A percentile compares a stretch with the other conserved stretches of the same genome.
Evolutionary conservation across 2,329 filamentous ascomycete genomes (phyloP).

Genomic region (Xylaria multiplex): DNA sequence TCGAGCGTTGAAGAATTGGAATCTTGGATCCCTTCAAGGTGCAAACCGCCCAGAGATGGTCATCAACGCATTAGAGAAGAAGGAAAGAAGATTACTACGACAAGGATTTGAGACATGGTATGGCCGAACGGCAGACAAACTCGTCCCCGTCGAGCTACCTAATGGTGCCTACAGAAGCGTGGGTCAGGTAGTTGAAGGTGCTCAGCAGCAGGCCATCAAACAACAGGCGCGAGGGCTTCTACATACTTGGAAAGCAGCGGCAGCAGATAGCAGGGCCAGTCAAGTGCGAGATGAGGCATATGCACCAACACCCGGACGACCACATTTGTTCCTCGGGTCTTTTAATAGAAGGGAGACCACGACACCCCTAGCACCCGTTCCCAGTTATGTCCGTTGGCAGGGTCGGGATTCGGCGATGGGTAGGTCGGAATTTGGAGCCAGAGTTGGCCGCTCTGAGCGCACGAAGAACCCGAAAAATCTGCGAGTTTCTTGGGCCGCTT

Average conservation of each 20-base stretch:
- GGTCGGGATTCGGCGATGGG: slow-evolving; percentile 42
- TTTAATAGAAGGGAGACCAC: slow-evolving; percentile 46
- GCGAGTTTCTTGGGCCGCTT: slow-evolving; percentile 48
- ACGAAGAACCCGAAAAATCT: slow-evolving; percentile 44
- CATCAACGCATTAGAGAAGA: slow-evolving; percentile 46
- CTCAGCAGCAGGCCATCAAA: slow-evolving; percentile 40
- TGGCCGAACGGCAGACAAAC: slow-evolving; percentile 44
- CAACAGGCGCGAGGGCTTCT: slow-evolving; percentile 40
- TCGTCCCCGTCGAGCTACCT: slow-evolving; percentile 43
- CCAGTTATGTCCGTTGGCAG: slow-evolving; percentile 41
- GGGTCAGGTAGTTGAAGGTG: slow-evolving; percentile 41
- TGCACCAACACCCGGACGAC: slow-evolving; percentile 48
- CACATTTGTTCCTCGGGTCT: slow-evolving; percentile 45
- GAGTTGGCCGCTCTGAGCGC: slow-evolving; percentile 39
- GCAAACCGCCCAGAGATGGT: slow-evolving; percentile 47
- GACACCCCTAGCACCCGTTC: slow-evolving; percentile 48
- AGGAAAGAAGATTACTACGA: slow-evolving; percentile 44
- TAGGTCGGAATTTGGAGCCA: slow-evolving; percentile 41
- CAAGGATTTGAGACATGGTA: slow-evolving; percentile 48
- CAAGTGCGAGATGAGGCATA: slow-evolving; percentile 40
- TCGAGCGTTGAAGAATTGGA: slow-evolving; percentile 47
- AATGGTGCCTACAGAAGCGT: slow-evolving; percentile 43
- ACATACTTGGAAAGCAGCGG: slow-evolving; percentile 41
- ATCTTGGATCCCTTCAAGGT: slow-evolving; percentile 45
- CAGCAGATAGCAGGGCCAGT: slow-evolving; percentile 31